phyloP scores from a whole-genome alignment of 2,329 filamentous ascomycete genomes.

The Aspergillus floridensis region DNA sequence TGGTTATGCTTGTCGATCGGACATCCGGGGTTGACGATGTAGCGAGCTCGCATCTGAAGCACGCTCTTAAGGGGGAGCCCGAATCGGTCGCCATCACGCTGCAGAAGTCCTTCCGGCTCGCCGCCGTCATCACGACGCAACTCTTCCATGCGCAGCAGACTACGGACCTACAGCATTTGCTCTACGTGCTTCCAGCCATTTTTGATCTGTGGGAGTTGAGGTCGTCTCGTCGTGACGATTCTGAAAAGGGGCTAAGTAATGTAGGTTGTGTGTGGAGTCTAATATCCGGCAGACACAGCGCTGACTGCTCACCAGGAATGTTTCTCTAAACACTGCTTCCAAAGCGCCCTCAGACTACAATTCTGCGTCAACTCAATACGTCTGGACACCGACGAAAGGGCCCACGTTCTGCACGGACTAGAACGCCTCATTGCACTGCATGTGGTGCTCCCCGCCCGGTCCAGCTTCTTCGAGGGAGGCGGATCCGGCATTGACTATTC shows the following conservation, averaged over 20 bases:
- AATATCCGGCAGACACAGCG: neutral
- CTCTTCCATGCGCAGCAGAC: slow-evolving; percentile 29
- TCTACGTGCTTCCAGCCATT: slow-evolving; percentile 34
- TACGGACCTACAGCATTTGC: slow-evolving; percentile 34
- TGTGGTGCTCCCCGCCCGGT: slow-evolving; percentile 42
- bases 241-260: slow-evolving; percentile 35
- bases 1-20: slow-evolving; percentile 29
- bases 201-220: slow-evolving; percentile 40
- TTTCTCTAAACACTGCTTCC: slow-evolving; percentile 35
- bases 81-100: slow-evolving; percentile 35
- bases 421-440: slow-evolving; percentile 42
- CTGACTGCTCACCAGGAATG: slow-evolving; percentile 23
- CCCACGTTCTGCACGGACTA: slow-evolving; percentile 32
- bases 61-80: slow-evolving; percentile 38
- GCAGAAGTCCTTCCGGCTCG: slow-evolving; percentile 35
- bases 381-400: slow-evolving; percentile 32
- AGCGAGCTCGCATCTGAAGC: slow-evolving; percentile 40
- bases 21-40: slow-evolving; percentile 28
- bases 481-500: slow-evolving; percentile 36
- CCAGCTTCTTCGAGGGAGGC: slow-evolving; percentile 36
- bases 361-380: slow-evolving; percentile 26
- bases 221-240: slow-evolving; percentile 33
- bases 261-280: slow-evolving; percentile 19
- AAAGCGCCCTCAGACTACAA: slow-evolving; percentile 35
- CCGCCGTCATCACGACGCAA: slow-evolving; percentile 30